These are phyloP conservation scores for Solanum commersonii DNA, from an alignment of 257 asterid species.

Conservation along the genomic window DNA sequence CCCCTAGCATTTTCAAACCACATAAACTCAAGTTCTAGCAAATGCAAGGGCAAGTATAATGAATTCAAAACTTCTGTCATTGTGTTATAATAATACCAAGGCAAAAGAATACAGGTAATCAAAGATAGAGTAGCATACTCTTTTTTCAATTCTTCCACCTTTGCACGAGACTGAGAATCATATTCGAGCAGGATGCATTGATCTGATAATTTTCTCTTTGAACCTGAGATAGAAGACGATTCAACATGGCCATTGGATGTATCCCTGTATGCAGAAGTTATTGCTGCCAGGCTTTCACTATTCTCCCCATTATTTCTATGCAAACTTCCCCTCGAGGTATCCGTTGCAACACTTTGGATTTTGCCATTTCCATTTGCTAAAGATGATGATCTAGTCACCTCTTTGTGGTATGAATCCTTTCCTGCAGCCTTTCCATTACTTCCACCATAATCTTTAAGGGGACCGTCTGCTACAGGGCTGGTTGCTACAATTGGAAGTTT, in stretches of 20 bases:
- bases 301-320: constrained; percentile 18
- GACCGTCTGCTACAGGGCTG: constrained; percentile 16
- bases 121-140: constrained; percentile 40
- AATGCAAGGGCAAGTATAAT: neutral
- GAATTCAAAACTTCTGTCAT: neutral
- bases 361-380: constrained; percentile 28
- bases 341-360: constrained; percentile 8
- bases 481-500: constrained; percentile 13
- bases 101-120: neutral
- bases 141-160: constrained; percentile 69
- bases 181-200: constrained; percentile 45
- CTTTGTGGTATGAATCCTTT: neutral
- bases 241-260: constrained; percentile 20
- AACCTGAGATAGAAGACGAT: constrained; percentile 20
- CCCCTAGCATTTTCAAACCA: neutral
- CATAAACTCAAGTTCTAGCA: neutral
- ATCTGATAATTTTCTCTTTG: constrained; percentile 51
- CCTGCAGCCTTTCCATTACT: constrained; percentile 5
- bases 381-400: constrained; percentile 18
- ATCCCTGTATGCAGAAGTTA: constrained; percentile 14
- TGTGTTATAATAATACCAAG: neutral
- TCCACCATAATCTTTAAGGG: constrained; percentile 14
- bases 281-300: neutral
- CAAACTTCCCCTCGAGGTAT: constrained; percentile 15
- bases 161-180: constrained; percentile 44